Evolutionary conservation across 768 basidiomycete species (phyloP).

Genomic region (Dentipellis sp.): DNA sequence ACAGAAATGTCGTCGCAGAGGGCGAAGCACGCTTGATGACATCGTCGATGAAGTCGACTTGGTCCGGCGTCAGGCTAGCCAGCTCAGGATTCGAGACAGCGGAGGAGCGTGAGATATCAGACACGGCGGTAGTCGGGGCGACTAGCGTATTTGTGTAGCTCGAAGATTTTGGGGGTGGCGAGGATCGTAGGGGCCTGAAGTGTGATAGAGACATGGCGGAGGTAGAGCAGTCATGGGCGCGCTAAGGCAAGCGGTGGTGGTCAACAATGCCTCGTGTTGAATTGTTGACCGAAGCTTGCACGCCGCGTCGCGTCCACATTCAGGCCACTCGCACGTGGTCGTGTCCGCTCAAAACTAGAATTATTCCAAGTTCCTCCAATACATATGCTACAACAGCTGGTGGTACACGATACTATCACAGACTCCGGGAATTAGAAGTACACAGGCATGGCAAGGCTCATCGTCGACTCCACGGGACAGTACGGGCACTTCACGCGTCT

Average conservation of each 20-base stretch:
- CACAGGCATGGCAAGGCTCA: conserved; percentile 48
- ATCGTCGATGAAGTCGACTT: conserved; percentile 66
- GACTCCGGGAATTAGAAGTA: conserved; percentile 38
- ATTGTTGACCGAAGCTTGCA: neutral
- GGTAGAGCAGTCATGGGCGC: no score
- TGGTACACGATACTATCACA: neutral
- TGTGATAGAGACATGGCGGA: conserved; percentile 18
- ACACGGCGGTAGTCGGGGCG: conserved; percentile 14
- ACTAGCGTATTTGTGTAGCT: conserved; percentile 8
- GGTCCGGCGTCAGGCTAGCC: conserved; percentile 24
- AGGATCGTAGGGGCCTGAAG: conserved; percentile 25
- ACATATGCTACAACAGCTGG: neutral
- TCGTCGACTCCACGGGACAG: conserved; percentile 74
- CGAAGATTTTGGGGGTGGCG: conserved; percentile 13
- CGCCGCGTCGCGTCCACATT: neutral
- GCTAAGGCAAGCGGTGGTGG: neutral
- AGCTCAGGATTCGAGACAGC: conserved; percentile 18
- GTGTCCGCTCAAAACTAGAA: neutral
- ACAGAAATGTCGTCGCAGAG: conserved; percentile 65
- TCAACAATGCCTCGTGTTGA: neutral
- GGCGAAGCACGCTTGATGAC: conserved; percentile 63
- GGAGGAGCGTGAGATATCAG: conserved; percentile 17
- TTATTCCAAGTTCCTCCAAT: neutral
- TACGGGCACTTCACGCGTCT: conserved; percentile 96
- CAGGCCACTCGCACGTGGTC: conserved; percentile 17